Base-by-base conservation (phyloP, 2,329 filamentous ascomycete species). In the Fusarium sulawesiense region DNA sequence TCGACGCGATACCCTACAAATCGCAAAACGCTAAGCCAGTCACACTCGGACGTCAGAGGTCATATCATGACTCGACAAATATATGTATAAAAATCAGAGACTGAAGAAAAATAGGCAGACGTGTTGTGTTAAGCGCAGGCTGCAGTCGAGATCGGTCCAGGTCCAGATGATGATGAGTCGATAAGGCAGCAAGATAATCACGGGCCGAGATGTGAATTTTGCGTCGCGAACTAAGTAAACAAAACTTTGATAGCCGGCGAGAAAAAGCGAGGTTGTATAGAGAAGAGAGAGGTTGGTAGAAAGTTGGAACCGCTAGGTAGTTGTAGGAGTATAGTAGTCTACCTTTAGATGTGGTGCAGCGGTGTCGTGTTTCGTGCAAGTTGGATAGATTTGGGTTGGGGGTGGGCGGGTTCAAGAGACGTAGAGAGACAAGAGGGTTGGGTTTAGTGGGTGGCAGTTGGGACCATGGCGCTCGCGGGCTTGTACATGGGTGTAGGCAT, bases 51-150 rank as follows among this genome's bases (percentile, higher is more conserved):
- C 54, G 63, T 63, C 60, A 50, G 51, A 70, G 60, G 60, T 75
- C 71, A 71, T 73, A 77, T 73, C 75, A 77, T 77, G 75, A 75
- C 73, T 77, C 62, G 67, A 64, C 58, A 61, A 57, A 20, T 64
- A 34, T 53, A 60, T 50, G 45, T 58, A 34, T 53, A n/a, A 69
- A 69, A 55, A 61, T 63, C 62, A 56, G 56, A 45, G 57, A 56
- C 67, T 74, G 73, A 49, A 58, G 45, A 45, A 46, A 46, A 32
- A 30, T 44, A 73, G 71, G 71, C 58, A 71, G 70, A 57, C 60
- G 46, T 51, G 48, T 44, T 48, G 46, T 51, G 53, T 44, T 46
- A 48, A 49, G 50, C 48, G 57, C 47, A 70, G 73, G 71, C 69
- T 70, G 60, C 64, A 66, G 64, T 67, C 45, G 49, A 53, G 18